Evolutionary conservation across 2,329 filamentous ascomycete genomes (phyloP).

Genomic region (Aspergillus proliferans): DNA sequence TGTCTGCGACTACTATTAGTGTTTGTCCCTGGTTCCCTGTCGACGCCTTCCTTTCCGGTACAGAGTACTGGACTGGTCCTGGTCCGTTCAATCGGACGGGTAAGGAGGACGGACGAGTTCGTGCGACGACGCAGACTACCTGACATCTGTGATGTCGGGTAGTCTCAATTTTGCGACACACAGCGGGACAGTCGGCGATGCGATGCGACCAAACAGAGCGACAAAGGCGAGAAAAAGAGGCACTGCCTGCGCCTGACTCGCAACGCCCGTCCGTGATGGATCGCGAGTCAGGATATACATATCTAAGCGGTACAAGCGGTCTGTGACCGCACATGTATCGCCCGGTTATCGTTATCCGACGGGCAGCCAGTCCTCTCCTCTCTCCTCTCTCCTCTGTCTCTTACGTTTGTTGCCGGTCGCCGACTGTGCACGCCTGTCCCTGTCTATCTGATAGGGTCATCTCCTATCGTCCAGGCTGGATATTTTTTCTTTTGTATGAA

Average conservation of each 20-base stretch:
- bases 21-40: constrained; percentile 14
- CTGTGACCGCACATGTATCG: constrained; percentile 24
- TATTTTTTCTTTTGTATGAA: constrained; percentile 14
- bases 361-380: background rate
- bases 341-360: constrained; percentile 6
- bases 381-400: background rate
- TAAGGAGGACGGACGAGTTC: constrained; percentile 5
- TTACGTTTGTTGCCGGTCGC: background rate
- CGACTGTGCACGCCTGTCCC: background rate
- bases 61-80: constrained; percentile 35
- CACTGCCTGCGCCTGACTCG: constrained; percentile 6
- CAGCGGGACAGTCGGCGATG: constrained; percentile 7
- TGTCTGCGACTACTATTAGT: constrained; percentile 13
- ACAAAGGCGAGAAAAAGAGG: constrained; percentile 1
- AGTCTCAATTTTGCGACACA: constrained; percentile 13
- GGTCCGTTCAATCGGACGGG: constrained; percentile 11
- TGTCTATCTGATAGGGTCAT: constrained; percentile 45
- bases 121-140: constrained; percentile 16
- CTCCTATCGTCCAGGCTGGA: constrained; percentile 49
- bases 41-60: constrained; percentile 35
- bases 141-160: constrained; percentile 33
- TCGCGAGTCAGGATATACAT: constrained; percentile 22
- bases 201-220: too few relatives aligned
- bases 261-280: constrained; percentile 22
- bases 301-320: constrained; percentile 12